Conservation (phyloP, 192 early-diverging fungal species). For the Coemansia sp. region DNA sequence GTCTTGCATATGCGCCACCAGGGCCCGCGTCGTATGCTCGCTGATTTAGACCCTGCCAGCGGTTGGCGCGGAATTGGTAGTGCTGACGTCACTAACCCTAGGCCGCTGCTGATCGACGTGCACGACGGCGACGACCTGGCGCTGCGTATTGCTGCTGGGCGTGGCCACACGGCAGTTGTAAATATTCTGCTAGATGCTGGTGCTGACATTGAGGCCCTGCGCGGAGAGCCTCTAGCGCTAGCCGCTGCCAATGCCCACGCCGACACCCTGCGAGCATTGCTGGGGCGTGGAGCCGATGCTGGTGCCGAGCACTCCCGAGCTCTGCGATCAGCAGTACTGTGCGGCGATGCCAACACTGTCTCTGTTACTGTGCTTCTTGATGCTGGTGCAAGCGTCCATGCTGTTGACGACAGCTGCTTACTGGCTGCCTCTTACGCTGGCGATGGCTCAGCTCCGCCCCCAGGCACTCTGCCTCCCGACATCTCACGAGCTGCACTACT, state of each 20-base stretch:
- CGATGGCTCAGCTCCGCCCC: constrained; percentile 29
- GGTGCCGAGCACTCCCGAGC: constrained; percentile 27
- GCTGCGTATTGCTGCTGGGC: constrained; percentile 29
- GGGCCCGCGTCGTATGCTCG: not conserved
- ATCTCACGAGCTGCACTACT: not conserved
- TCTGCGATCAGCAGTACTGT: constrained; percentile 39
- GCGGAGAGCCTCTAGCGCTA: constrained; percentile 37
- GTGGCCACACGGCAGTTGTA: constrained; percentile 21
- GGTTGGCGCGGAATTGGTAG: not conserved
- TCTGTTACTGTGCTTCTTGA: constrained; percentile 23
- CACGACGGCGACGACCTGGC: constrained; percentile 33
- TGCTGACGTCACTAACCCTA: not conserved
- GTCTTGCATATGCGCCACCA: constrained; percentile 17
- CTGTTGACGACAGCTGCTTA: constrained; percentile 38
- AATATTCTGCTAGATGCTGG: constrained; percentile 25
- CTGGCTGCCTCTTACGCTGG: constrained; percentile 45
- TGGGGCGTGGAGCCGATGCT: constrained; percentile 29
- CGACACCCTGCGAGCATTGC: constrained; percentile 13
- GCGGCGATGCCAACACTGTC: constrained; percentile 31
- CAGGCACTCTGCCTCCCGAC: not conserved
- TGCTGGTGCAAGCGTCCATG: constrained; percentile 24
- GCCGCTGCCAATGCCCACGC: constrained; percentile 25
- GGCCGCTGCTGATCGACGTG: constrained; percentile 27
- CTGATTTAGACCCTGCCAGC: not conserved
- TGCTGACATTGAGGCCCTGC: constrained; percentile 17